These are phyloP conservation scores for Auxenochlorella protothecoides DNA, from an alignment of 139 green algal genomes.

Conservation along the genomic window DNA sequence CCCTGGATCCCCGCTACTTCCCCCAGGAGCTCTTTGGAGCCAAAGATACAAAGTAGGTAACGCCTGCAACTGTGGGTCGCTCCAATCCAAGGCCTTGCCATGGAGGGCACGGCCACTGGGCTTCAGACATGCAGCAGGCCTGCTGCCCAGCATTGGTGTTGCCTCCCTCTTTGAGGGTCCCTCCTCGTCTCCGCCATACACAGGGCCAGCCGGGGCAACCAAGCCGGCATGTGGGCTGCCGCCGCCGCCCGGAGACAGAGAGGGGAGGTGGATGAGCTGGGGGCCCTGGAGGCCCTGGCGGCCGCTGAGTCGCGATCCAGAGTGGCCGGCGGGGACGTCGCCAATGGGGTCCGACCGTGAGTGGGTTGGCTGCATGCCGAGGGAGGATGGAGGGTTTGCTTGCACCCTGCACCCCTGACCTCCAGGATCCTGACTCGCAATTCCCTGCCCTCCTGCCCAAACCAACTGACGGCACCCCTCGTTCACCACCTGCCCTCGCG, in stretches of 20 bases:
- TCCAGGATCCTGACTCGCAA: background rate
- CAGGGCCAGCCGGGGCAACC: constrained; percentile 3
- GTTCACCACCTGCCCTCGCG: background rate
- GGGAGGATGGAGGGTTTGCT: background rate
- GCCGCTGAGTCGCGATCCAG: background rate
- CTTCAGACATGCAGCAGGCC: no score
- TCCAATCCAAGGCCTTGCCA: background rate
- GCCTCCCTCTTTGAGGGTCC: background rate
- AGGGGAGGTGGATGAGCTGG: constrained; percentile 11
- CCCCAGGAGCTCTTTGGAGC: constrained; percentile 10
- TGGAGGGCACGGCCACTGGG: no score
- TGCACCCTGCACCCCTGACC: background rate
- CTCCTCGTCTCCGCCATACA: background rate
- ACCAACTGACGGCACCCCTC: no score
- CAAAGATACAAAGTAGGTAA: constrained; percentile 6
- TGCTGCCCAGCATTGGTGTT: no score
- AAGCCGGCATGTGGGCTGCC: background rate
- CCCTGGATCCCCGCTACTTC: constrained; percentile 12
- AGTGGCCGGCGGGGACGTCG: background rate
- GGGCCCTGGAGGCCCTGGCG: background rate
- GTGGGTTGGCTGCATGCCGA: background rate
- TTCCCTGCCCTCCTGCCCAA: no score
- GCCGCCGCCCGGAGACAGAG: background rate
- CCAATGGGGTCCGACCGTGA: background rate
- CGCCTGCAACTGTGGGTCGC: background rate